Evolutionary conservation across 305 asterid species (phyloP).

Genomic region (Fraxinus albicans): DNA sequence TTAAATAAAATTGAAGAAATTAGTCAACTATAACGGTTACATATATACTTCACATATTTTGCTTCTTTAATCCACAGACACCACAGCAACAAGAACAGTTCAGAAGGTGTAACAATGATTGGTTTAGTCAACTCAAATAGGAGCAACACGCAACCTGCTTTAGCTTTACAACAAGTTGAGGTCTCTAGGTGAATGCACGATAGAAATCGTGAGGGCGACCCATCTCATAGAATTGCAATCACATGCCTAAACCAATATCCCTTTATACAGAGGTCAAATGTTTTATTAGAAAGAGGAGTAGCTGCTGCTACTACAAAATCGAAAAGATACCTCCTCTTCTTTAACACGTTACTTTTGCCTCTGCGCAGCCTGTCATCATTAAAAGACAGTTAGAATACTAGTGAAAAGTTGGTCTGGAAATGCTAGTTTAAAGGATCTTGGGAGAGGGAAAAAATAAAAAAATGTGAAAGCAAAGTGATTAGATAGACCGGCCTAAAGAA

Average conservation of each 20-base stretch:
- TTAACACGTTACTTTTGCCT: constrained; percentile 30
- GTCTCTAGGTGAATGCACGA: neutral
- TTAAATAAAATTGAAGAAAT: neutral
- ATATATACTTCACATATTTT: neutral
- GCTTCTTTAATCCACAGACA: neutral
- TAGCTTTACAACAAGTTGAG: neutral
- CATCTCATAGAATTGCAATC: neutral
- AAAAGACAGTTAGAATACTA: neutral
- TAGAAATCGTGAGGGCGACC: neutral
- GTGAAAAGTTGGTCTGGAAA: neutral
- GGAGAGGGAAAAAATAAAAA: neutral
- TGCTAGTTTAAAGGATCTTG: neutral
- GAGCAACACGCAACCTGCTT: neutral
- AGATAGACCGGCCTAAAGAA: neutral
- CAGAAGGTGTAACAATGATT: neutral
- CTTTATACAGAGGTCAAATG: neutral
- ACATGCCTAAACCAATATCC: neutral
- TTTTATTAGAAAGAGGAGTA: neutral
- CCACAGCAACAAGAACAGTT: neutral
- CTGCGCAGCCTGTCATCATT: constrained; percentile 37
- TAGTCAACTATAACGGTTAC: neutral
- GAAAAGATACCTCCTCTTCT: neutral
- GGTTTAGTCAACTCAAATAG: neutral
- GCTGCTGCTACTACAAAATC: constrained; percentile 2
- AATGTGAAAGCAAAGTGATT: neutral